Evolutionary conservation across 2,329 filamentous ascomycete species (phyloP).

Genomic region (Pestalotiopsis sp.): DNA sequence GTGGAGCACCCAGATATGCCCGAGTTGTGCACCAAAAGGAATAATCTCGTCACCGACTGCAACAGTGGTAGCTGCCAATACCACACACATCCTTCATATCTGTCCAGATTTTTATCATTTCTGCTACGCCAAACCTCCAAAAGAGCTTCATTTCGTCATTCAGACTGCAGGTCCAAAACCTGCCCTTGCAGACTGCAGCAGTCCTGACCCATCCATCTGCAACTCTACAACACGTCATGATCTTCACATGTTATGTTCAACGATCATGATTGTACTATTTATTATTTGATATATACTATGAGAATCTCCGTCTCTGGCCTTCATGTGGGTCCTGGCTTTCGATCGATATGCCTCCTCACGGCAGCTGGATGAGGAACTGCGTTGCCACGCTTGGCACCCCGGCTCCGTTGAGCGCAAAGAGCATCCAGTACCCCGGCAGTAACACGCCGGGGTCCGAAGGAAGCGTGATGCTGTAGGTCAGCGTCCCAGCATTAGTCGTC

Average conservation of each 20-base stretch:
- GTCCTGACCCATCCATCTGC: too few species aligned
- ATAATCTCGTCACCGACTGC: not conserved
- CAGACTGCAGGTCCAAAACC: not conserved
- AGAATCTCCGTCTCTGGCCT: not conserved
- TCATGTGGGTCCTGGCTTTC: not conserved
- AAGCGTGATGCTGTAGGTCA: conserved; percentile 37
- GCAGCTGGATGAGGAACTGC: conserved; percentile 31
- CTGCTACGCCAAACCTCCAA: too few species aligned
- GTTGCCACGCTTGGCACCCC: conserved; percentile 46
- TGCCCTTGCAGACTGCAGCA: not conserved
- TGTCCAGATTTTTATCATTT: not conserved
- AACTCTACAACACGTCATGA: too few species aligned
- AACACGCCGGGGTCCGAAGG: conserved; percentile 45
- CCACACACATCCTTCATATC: not conserved
- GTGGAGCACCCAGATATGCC: not conserved
- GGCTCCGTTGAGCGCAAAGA: conserved; percentile 44
- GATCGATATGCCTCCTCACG: conserved; percentile 3
- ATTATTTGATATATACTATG: too few species aligned
- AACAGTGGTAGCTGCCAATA: not conserved
- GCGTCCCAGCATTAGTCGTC: conserved; percentile 18
- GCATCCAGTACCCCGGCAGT: conserved; percentile 49
- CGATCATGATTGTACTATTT: too few species aligned
- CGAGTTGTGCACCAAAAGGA: not conserved
- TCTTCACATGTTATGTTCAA: too few species aligned
- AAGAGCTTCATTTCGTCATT: not conserved